Evolutionary conservation across 441 rosid genomes (phyloP).

Genomic region (Arabidopsis hybrid): DNA sequence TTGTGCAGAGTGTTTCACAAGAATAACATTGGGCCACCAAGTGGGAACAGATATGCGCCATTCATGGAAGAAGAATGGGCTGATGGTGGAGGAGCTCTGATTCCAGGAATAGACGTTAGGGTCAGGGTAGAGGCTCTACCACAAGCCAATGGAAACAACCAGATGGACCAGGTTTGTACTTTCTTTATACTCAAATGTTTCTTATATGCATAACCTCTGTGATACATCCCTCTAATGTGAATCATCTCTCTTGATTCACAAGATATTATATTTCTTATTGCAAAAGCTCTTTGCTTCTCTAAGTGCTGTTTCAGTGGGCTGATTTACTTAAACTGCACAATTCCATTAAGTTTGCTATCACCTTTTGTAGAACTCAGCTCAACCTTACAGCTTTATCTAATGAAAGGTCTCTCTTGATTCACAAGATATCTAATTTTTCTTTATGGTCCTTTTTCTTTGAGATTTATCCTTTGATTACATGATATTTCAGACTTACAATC

Average conservation of each 20-base stretch:
- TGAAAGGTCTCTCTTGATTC: not conserved
- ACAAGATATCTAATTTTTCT: conserved; percentile 16
- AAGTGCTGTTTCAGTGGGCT: conserved; percentile 13
- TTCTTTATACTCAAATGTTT: conserved; percentile 5
- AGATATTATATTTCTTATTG: not conserved
- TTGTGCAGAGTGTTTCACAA: conserved; percentile 91
- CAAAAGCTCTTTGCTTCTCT: not conserved
- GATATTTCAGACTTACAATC: conserved; percentile 6
- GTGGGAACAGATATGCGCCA: conserved; percentile 89
- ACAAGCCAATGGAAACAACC: conserved; percentile 35
- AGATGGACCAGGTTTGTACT: conserved; percentile 55
- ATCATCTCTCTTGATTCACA: conserved; percentile 28
- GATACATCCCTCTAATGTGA: conserved; percentile 7
- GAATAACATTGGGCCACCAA: conserved; percentile 92
- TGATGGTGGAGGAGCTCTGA: conserved; percentile 57
- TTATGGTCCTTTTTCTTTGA: not conserved
- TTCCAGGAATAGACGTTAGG: conserved; percentile 70
- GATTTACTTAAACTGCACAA: conserved; percentile 32
- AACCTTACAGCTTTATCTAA: conserved; percentile 3
- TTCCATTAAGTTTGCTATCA: conserved; percentile 4
- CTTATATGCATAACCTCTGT: conserved; percentile 14
- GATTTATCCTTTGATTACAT: not conserved
- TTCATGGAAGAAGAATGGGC: conserved; percentile 94
- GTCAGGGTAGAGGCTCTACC: conserved; percentile 50
- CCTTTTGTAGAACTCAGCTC: conserved; percentile 11